phyloP scores from a whole-genome alignment of 2,329 filamentous ascomycete genomes.

The Nemania bipapillata region DNA sequence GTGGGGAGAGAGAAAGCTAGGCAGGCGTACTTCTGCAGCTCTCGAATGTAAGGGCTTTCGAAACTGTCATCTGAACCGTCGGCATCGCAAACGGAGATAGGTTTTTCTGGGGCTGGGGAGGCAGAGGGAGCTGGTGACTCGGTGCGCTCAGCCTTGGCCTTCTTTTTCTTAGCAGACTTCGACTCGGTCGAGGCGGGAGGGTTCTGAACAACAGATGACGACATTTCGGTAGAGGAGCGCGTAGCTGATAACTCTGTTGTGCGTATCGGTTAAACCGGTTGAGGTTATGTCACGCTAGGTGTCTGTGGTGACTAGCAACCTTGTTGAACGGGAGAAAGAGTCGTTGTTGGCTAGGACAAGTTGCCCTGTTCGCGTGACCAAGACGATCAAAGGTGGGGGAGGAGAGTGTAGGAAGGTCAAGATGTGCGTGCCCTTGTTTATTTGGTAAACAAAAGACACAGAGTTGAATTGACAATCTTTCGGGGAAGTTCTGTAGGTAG shows the following conservation, averaged over 20 bases:
- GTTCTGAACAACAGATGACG: constrained; percentile 71
- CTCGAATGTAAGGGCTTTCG: constrained; percentile 84
- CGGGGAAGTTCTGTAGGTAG: constrained; percentile 1
- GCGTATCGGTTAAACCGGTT: background rate
- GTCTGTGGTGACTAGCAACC: background rate
- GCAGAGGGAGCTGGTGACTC: constrained; percentile 66
- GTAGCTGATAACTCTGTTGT: constrained; percentile 31
- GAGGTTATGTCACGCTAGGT: background rate
- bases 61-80: constrained; percentile 69
- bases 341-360: constrained; percentile 10
- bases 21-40: constrained; percentile 84
- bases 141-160: constrained; percentile 65
- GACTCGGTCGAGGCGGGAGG: constrained; percentile 69
- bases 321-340: constrained; percentile 8
- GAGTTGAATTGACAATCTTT: constrained; percentile 7
- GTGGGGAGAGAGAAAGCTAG: background rate
- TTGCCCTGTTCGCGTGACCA: constrained; percentile 32
- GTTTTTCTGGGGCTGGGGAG: constrained; percentile 62
- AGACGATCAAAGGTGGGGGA: constrained; percentile 32
- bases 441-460: background rate
- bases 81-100: constrained; percentile 59
- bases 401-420: constrained; percentile 5
- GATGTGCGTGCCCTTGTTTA: background rate
- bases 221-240: constrained; percentile 61
- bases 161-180: constrained; percentile 77